Evolutionary conservation across 202 grass and related monocot species (phyloP), one percentile per base, ranked within the genome.

Genomic region (Panicum hallii): DNA sequence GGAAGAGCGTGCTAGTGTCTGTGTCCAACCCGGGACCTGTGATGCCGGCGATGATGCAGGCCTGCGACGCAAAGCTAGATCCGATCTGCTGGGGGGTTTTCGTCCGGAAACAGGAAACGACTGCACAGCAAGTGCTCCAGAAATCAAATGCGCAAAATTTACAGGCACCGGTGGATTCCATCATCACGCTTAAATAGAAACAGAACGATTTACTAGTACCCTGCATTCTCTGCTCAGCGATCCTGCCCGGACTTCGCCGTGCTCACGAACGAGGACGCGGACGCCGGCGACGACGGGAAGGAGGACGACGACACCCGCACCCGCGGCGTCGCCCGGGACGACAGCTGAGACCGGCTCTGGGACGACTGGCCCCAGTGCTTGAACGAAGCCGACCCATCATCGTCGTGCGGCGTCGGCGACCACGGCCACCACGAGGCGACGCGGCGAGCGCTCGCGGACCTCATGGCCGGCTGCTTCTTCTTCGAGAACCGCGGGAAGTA

Each of bases 271-370:
- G 75, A 78, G 26, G 43, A 78, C 58, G 42, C 40, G 12, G 45
- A 68, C 78, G 34, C 67, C 68, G 67, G 43, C 67, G 79, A 61
- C 54, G 41, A 42, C 41, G 54, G 52, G 55, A 58, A 83, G 4
- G 57, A 63, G 9, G 63, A 57, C 26, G 26, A 34, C 13, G 7
- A 1, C 13, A 3, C 45, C 28, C 34, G 2, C 13, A 3, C 45
- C 28, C 34, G 70, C 12, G 30, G 32, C 44, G 5, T 53, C 19
- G 53, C 58, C 43, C 32, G 30, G 12, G 15, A 34, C 13, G 17
- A 15, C 57, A 13, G 7, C 50, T 46, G 79, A 19, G 56, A 83
- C 5, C 12, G 19, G 44, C n/a, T 63, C 16, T 32, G 50, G 3
- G 56, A 54, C 11, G 56, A 54, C 11, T n/a, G 19, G 30, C 14